Conservation (phyloP, 2,329 filamentous ascomycete genomes). For the Xylaria sp. region DNA sequence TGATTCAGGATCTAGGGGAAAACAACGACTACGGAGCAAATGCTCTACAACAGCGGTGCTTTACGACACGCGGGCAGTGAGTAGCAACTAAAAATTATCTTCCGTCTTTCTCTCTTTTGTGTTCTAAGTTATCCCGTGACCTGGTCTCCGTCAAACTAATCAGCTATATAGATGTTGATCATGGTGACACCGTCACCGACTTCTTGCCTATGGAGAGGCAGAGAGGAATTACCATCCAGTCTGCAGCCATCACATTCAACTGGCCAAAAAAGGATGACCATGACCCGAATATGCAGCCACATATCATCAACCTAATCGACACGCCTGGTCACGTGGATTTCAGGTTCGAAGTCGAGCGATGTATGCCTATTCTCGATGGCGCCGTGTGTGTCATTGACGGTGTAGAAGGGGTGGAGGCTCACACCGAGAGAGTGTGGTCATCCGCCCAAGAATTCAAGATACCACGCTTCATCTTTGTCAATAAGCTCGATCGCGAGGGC, state of each 20-base stretch:
- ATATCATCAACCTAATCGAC: conserved; percentile 89
- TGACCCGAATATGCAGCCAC: conserved; percentile 31
- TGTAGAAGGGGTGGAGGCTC: conserved; percentile 93
- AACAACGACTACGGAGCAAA: conserved; percentile 97
- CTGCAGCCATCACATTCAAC: conserved; percentile 91
- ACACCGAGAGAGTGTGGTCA: conserved; percentile 95
- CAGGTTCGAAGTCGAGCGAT: conserved; percentile 93
- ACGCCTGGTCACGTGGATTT: conserved; percentile 98
- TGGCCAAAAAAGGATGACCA: conserved; percentile 73
- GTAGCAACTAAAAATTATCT: conserved; percentile 38
- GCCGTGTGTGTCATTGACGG: conserved; percentile 94
- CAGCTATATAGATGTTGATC: conserved; percentile 77
- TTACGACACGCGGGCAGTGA: conserved; percentile 82
- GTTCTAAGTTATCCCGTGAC: too few species aligned
- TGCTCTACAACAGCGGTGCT: conserved; percentile 96
- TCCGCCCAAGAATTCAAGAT: conserved; percentile 89
- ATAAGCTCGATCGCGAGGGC: conserved; percentile 86
- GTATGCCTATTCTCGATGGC: conserved; percentile 86
- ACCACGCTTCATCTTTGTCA: conserved; percentile 82
- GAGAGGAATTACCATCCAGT: conserved; percentile 96
- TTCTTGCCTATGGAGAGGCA: conserved; percentile 93
- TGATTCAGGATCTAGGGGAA: conserved; percentile 69
- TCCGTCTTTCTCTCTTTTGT: background rate
- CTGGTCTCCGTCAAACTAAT: conserved; percentile 25
- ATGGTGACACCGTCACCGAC: conserved; percentile 96